Evolutionary conservation across 176 grass and related monocot species (phyloP), one percentile per base, ranked within the genome.

Genomic region (Oryza longistaminata): DNA sequence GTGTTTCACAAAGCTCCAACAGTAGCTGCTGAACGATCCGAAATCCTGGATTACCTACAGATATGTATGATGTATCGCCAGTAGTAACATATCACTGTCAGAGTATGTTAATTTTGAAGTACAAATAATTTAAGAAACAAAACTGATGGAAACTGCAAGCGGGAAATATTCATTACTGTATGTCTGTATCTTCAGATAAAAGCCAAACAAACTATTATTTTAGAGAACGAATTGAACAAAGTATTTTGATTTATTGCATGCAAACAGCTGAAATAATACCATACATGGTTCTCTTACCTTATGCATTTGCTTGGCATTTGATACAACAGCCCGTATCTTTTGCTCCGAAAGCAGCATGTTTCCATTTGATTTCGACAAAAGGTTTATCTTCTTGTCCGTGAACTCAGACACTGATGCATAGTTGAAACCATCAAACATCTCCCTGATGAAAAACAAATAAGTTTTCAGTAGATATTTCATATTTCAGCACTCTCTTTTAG

Each of bases 1-100:
- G 53, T 90, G 85, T 81, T 92, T 90, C 40, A 92, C 87, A 75
- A 94, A 92, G 77, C 79, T 82, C 89, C 92, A 94, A 39, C 84
- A 87, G 52, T 94, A 94, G 69, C 90, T 76, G 81, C 65, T 80
- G 64, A 94, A 94, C 34, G 89, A 89, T 45, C 92, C 89, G 0
- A 92, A 94, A 45, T 94, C 89, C 24, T 75, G 11, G 35, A 80
- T 83, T 34, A 88, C 81, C 89, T 89, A 52, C 39, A 87, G 24
- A 74, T 48, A 29, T 35, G 34, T 35, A 35, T 35, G 40, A 29
- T 35, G 34, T 35, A 35, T 35, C 34, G 34, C 70, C 3, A 70
- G 29, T 27, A 6, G 34, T 26, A 24, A 66, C 19, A 90, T 64
- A 42, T 34, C 0, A 69, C 58, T 16, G 3, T 17, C 49, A 52